phyloP scores from a whole-genome alignment of 768 basidiomycete species.

The Naganishia randhawae region DNA sequence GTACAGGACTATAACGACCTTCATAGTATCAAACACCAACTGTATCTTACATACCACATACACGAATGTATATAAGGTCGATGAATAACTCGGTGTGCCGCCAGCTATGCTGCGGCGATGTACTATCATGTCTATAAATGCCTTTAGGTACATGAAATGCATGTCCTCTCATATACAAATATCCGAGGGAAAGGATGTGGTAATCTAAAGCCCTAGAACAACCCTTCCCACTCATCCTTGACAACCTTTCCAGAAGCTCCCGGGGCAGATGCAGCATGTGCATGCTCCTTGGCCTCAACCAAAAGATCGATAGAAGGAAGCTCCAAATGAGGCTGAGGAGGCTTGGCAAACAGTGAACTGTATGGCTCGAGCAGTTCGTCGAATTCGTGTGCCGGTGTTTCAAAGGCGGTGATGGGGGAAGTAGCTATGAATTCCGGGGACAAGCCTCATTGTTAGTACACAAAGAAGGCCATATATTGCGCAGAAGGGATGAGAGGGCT shows the following conservation, averaged over 20 bases:
- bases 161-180: neutral
- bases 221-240: slow-evolving; percentile 47
- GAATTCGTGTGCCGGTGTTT: slow-evolving; percentile 35
- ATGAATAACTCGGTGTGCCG: neutral
- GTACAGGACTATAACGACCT: neutral
- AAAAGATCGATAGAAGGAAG: slow-evolving; percentile 34
- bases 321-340: slow-evolving; percentile 34
- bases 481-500: slow-evolving; percentile 3
- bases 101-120: neutral
- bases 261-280: slow-evolving; percentile 11
- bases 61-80: neutral
- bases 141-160: neutral
- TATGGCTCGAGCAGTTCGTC: slow-evolving; percentile 47
- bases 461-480: slow-evolving; percentile 13
- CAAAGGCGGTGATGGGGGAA: slow-evolving; percentile 20
- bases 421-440: slow-evolving; percentile 7
- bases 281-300: slow-evolving; percentile 32
- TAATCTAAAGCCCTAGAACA: slow-evolving; percentile 33
- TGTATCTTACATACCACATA: slow-evolving; percentile 3
- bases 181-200: neutral
- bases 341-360: slow-evolving; percentile 38
- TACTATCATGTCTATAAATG: neutral
- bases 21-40: neutral
- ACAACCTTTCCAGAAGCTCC: neutral
- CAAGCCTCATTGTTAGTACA: neutral